Percentiles rank a stretch among this genome's conserved stretches.
Evolutionary conservation across 2,329 filamentous ascomycete species (phyloP).

Genomic region (Penicillium nordicum): DNA sequence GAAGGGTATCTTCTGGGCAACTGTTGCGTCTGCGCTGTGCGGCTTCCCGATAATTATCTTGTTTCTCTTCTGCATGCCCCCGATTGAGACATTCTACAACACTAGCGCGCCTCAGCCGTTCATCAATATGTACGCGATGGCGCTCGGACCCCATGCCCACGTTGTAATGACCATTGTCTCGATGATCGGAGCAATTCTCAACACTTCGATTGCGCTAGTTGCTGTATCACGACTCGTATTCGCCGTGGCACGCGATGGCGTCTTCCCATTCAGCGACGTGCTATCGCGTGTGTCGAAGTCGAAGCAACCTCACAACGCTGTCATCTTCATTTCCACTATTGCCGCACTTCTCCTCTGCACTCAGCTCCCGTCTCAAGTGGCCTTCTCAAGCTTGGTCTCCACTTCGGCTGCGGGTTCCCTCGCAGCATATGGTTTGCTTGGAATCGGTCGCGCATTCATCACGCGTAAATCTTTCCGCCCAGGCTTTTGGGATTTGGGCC

Average conservation of each 20-base stretch:
- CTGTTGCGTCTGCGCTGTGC: conserved; percentile 27
- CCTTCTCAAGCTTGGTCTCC: conserved; percentile 48
- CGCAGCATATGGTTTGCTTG: conserved; percentile 47
- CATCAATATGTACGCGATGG: conserved; percentile 23
- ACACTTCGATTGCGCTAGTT: conserved; percentile 53
- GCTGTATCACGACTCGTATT: conserved; percentile 56
- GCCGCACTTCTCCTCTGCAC: conserved; percentile 53
- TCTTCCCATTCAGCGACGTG: conserved; percentile 54
- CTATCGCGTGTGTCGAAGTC: conserved; percentile 49
- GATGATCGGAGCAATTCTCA: conserved; percentile 27
- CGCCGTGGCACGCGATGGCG: conserved; percentile 56
- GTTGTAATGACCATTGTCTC: conserved; percentile 25
- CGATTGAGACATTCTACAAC: conserved; percentile 30
- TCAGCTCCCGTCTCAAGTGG: conserved; percentile 50
- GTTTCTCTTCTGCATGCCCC: conserved; percentile 32
- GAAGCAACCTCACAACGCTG: conserved; percentile 54
- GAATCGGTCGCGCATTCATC: conserved; percentile 41
- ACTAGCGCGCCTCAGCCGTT: conserved; percentile 30
- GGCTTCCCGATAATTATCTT: conserved; percentile 31
- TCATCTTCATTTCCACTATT: conserved; percentile 52
- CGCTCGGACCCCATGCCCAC: conserved; percentile 20
- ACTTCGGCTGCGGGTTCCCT: conserved; percentile 47
- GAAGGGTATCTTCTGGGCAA: conserved; percentile 31
- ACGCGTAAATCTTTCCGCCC: conserved; percentile 45
- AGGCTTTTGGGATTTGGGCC: conserved; percentile 44